phyloP scores from a whole-genome alignment of 2,329 filamentous ascomycete genomes.

The Pleurostoma richardsiae region DNA sequence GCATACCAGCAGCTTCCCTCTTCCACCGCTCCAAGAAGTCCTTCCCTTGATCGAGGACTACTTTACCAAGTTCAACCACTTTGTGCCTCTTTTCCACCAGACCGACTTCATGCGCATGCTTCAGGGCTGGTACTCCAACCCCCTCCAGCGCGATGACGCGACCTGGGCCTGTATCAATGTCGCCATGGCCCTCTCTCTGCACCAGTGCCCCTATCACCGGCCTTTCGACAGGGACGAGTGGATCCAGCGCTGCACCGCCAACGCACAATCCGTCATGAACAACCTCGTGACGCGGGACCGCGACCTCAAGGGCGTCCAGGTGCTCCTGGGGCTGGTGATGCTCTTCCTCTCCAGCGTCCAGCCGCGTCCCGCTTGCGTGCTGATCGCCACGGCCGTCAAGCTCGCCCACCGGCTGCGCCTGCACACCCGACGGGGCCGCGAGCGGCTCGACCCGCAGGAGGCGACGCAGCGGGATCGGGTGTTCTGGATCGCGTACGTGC shows the following conservation, averaged over 20 bases:
- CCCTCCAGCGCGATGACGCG: conserved; percentile 12
- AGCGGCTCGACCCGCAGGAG: neutral
- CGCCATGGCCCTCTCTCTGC: conserved; percentile 19
- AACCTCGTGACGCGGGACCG: conserved; percentile 14
- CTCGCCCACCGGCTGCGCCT: conserved; percentile 15
- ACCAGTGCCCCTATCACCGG: conserved; percentile 1
- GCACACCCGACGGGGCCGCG: conserved; percentile 11
- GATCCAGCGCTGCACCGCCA: conserved; percentile 9
- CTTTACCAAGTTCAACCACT: conserved; percentile 13
- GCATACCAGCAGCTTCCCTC: conserved; percentile 7
- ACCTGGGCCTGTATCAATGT: conserved; percentile 23
- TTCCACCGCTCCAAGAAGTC: conserved; percentile 15
- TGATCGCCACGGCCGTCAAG: conserved; percentile 18
- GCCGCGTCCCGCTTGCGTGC: conserved; percentile 16
- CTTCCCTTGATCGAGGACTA: conserved; percentile 13
- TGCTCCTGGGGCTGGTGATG: conserved; percentile 21
- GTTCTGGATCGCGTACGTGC: conserved; percentile 23
- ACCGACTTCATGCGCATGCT: conserved; percentile 13
- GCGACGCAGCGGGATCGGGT: conserved; percentile 17
- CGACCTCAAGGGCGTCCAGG: conserved; percentile 21
- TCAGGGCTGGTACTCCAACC: conserved; percentile 12
- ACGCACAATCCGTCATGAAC: conserved; percentile 19
- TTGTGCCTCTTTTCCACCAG: conserved; percentile 16
- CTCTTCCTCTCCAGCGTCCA: conserved; percentile 18
- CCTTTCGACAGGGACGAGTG: conserved; percentile 6